Conservation (phyloP, 106 monocot genomes). For the Platanthera guangdongensis region DNA sequence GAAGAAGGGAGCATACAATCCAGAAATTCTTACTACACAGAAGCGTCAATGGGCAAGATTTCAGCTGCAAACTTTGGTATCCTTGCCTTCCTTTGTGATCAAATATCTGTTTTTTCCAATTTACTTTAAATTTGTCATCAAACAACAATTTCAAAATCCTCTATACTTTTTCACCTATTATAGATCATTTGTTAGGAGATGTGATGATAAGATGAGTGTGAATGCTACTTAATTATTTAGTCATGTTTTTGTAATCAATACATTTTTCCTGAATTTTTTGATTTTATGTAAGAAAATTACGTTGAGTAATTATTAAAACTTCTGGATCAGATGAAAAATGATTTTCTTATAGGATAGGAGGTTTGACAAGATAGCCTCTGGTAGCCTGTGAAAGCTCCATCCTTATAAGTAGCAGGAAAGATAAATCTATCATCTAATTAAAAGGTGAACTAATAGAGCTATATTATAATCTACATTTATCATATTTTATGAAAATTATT, state of each 20-base stretch:
- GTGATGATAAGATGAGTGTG: conserved; percentile 1
- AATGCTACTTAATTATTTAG: background rate
- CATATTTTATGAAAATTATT: background rate
- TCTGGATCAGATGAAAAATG: background rate
- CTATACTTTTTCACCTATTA: background rate
- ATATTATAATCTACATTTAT: background rate
- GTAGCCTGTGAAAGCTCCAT: too few species aligned
- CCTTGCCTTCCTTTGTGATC: background rate
- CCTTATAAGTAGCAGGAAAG: too few species aligned
- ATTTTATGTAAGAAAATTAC: background rate
- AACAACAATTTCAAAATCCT: background rate
- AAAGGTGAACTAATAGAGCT: too few species aligned
- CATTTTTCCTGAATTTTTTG: background rate
- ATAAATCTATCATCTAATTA: too few species aligned
- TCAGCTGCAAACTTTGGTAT: conserved; percentile 69
- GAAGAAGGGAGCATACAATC: conserved; percentile 71
- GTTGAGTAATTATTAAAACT: background rate
- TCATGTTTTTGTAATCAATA: background rate
- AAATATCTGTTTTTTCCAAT: background rate
- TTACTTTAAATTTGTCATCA: background rate
- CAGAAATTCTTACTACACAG: conserved; percentile 87
- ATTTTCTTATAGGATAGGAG: background rate
- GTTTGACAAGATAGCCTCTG: background rate
- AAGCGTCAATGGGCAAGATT: conserved; percentile 94
- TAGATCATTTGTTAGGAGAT: background rate